Evolutionary conservation across 495 filamentous ascomycete species (phyloP).

Genomic region (Bombardia bombarda): DNA sequence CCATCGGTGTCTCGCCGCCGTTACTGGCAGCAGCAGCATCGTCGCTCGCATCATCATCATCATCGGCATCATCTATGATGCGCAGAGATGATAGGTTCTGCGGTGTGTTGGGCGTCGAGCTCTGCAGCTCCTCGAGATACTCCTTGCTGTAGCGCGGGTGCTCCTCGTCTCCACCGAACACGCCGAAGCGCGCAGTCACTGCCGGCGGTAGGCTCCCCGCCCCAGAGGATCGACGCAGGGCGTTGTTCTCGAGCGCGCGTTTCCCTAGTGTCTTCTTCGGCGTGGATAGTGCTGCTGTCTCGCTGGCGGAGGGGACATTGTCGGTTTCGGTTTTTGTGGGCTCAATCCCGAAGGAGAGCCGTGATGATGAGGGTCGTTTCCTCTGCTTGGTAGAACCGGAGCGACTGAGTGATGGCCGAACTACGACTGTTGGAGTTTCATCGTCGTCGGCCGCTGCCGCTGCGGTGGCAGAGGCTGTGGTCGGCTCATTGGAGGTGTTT

Average conservation of each 20-base stretch:
- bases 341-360: conserved; percentile 77
- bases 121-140: conserved; percentile 75
- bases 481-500: conserved; percentile 12
- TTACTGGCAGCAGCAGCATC: background rate
- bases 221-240: conserved; percentile 38
- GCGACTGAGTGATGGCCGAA: conserved; percentile 28
- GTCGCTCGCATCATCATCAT: background rate
- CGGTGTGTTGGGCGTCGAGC: conserved; percentile 72
- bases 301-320: conserved; percentile 31
- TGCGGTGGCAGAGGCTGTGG: conserved; percentile 5
- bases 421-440: conserved; percentile 25
- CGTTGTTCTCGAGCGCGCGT: conserved; percentile 63
- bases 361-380: conserved; percentile 55
- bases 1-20: conserved; percentile 40
- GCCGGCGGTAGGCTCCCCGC: conserved; percentile 23
- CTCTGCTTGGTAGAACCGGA: conserved; percentile 41
- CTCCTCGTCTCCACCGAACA: conserved; percentile 50
- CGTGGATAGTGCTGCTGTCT: conserved; percentile 20
- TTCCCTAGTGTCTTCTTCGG: conserved; percentile 68
- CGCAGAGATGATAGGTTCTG: conserved; percentile 39
- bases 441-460: conserved; percentile 28
- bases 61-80: conserved; percentile 13
- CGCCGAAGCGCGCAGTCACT: conserved; percentile 48
- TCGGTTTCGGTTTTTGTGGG: conserved; percentile 49
- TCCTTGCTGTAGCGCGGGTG: conserved; percentile 80